phyloP scores from a whole-genome alignment of 306 rosid species.

The Dicorynia guianensis region DNA sequence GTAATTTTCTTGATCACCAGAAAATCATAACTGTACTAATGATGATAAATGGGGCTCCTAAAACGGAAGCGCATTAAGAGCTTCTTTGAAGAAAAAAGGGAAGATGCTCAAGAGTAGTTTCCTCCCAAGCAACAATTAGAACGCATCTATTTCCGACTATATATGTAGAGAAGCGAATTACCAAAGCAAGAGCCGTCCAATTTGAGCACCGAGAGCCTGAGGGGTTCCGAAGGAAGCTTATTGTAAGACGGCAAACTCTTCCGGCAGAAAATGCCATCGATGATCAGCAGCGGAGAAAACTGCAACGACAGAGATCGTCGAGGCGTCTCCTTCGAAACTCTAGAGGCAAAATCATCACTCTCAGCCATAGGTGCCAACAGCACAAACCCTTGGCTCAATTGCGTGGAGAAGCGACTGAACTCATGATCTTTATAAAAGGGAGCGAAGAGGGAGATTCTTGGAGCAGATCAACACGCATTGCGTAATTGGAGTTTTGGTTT shows the following conservation, averaged over 20 bases:
- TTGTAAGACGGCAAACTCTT: slow-evolving; percentile 49
- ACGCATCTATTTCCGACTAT: no score
- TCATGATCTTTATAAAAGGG: slow-evolving; percentile 22
- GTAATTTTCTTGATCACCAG: not conserved
- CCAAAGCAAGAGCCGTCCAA: slow-evolving; percentile 80
- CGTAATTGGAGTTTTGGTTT: slow-evolving; percentile 30
- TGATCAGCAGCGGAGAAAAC: slow-evolving; percentile 54
- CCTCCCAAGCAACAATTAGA: no score
- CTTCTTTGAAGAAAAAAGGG: not conserved
- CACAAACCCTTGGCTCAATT: slow-evolving; percentile 1
- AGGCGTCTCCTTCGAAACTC: slow-evolving; percentile 39
- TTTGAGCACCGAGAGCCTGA: slow-evolving; percentile 78
- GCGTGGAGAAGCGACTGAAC: slow-evolving; percentile 14
- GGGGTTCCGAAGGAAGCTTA: slow-evolving; percentile 65
- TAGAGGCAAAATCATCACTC: slow-evolving; percentile 26
- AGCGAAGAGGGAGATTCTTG: slow-evolving; percentile 55
- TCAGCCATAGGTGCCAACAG: slow-evolving; percentile 43
- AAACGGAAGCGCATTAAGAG: not conserved
- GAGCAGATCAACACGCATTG: slow-evolving; percentile 61
- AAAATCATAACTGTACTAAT: not conserved
- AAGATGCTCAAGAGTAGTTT: no score
- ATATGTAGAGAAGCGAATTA: slow-evolving; percentile 37
- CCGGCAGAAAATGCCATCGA: slow-evolving; percentile 51
- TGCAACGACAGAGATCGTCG: slow-evolving; percentile 50
- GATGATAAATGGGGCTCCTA: not conserved